These are phyloP conservation scores for Ganoderma boninense DNA, from an alignment of 1,284 basidiomycete species.

Conservation along the genomic window DNA sequence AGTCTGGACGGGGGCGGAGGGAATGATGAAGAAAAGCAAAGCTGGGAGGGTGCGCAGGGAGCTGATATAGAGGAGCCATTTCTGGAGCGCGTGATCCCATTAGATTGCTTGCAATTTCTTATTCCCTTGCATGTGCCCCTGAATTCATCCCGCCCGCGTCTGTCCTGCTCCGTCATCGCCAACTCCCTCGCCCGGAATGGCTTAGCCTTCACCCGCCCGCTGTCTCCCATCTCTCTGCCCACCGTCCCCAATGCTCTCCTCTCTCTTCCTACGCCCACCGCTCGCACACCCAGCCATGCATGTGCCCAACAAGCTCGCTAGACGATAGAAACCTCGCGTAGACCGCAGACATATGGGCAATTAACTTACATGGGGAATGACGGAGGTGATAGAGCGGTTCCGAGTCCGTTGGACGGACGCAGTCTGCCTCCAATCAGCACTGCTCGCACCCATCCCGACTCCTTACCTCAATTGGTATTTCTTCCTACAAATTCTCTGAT, in stretches of 20 bases:
- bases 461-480: neutral
- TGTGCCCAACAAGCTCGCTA: neutral
- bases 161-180: conserved; percentile 3
- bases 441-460: neutral
- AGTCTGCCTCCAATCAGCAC: neutral
- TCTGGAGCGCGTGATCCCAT: conserved; percentile 16
- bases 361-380: neutral
- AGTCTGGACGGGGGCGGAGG: conserved; percentile 2
- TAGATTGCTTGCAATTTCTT: conserved; percentile 7
- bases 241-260: neutral
- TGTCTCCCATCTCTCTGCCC: conserved; percentile 6
- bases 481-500: neutral
- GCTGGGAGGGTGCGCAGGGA: neutral
- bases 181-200: neutral
- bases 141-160: neutral
- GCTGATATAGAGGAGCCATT: conserved; percentile 11
- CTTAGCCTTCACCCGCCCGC: neutral
- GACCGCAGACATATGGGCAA: conserved; percentile 7
- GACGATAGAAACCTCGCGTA: neutral
- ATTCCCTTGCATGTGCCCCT: conserved; percentile 9
- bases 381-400: conserved; percentile 18
- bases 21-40: neutral
- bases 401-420: neutral
- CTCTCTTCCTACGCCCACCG: neutral
- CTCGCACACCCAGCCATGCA: neutral